Evolutionary conservation across 2,329 filamentous ascomycete genomes (phyloP), one percentile per base, ranked within the genome.

Genomic region (Ascomycota sp.): DNA sequence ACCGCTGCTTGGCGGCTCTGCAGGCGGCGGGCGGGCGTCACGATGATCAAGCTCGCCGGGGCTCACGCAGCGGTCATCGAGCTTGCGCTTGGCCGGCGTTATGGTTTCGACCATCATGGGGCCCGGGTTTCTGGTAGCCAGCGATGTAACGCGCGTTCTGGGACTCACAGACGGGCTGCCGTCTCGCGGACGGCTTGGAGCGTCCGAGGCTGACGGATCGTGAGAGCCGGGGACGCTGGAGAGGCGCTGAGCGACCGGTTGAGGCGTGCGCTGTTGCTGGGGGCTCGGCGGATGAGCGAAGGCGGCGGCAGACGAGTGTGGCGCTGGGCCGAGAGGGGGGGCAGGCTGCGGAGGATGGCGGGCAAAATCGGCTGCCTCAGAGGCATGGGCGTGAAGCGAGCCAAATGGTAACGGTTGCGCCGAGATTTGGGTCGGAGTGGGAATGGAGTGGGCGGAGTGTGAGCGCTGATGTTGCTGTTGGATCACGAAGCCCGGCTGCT

Each of bases 121-220:
- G n/a, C n/a, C n/a, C n/a, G n/a, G n/a, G n/a, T n/a, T n/a, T n/a
- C n/a, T 60, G 44, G 51, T 61, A 33, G 55, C 56, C 23, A 68
- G 44, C 39, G 62, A 68, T 24, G 61, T 55, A 11, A 74, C 55
- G 37, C 66, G 61, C 23, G 78, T 82, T 53, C 81, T 83, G 20
- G 81, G 80, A 46, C 78, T 86, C 30, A 86, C 69, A 43, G 77
- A 85, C 31, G 76, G 50, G 46, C 74, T 80, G 29, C 65, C 59
- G 36, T 79, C 77, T 42, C 75, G 66, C 26, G 62, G 59, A 44
- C 65, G 51, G 48, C n/a, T 17, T n/a, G 56, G 56, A 36, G 52
- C 47, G 36, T 61, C 56, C 24, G 47, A 42, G 13, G 43, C 42
- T 12, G 51, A 45, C 23, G 53, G 52, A 30, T 63, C 61, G 48